Conservation (phyloP, 208 protist species). For the Trypanosoma caninum region DNA sequence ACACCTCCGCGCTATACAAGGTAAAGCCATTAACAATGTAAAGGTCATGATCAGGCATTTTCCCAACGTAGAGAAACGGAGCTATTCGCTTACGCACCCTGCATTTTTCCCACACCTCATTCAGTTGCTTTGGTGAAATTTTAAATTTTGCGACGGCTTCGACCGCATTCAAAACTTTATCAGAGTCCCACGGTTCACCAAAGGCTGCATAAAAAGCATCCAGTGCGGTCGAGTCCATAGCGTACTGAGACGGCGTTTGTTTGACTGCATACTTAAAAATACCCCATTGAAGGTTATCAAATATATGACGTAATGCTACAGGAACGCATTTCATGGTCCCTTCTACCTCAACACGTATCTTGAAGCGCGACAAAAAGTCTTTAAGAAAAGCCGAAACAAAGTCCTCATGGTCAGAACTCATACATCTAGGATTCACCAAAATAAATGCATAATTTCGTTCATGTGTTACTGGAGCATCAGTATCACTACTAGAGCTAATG, state of each 20-base stretch:
- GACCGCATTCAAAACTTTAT: constrained; percentile 28
- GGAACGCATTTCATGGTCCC: constrained; percentile 20
- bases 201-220: constrained; percentile 19
- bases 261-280: constrained; percentile 50
- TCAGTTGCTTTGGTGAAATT: constrained; percentile 24
- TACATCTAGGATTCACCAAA: constrained; percentile 26
- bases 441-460: constrained; percentile 38
- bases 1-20: constrained; percentile 32
- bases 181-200: constrained; percentile 21
- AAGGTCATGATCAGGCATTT: constrained; percentile 24
- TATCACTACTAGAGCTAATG: not conserved
- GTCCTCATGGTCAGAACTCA: constrained; percentile 2
- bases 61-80: constrained; percentile 34
- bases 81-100: constrained; percentile 23
- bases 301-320: constrained; percentile 27
- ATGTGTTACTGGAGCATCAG: not conserved
- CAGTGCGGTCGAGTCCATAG: constrained; percentile 16
- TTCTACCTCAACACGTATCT: constrained; percentile 25
- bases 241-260: constrained; percentile 30
- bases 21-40: constrained; percentile 63
- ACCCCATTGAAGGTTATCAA: constrained; percentile 31
- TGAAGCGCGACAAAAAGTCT: constrained; percentile 29
- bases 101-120: constrained; percentile 35
- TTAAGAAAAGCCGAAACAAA: constrained; percentile 5
- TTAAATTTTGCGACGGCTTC: constrained; percentile 31